These are phyloP conservation scores for Papilionanthe hybrid DNA, from an alignment of 116 monocot species.

Conservation along the genomic window DNA sequence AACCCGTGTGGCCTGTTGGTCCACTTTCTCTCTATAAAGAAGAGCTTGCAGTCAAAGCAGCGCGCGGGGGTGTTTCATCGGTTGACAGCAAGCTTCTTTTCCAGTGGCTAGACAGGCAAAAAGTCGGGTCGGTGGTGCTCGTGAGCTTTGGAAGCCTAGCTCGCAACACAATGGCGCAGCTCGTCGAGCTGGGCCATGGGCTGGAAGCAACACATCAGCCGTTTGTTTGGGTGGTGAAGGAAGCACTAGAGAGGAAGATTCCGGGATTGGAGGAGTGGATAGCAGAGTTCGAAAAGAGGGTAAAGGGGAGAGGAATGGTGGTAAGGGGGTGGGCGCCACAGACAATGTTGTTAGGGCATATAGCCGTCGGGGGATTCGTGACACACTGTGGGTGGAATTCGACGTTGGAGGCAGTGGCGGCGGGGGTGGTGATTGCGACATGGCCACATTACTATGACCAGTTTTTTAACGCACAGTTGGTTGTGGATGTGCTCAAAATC, in stretches of 20 bases:
- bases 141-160: conserved; percentile 10
- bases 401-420: conserved; percentile 6
- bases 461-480: conserved; percentile 26
- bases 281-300: not conserved
- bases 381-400: conserved; percentile 48
- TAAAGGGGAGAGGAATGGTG: not conserved
- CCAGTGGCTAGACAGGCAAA: not conserved
- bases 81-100: not conserved
- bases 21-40: conserved; percentile 27
- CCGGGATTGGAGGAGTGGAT: conserved; percentile 5
- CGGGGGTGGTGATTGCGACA: conserved; percentile 30
- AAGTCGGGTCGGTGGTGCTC: not conserved
- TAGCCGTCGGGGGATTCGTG: conserved; percentile 27
- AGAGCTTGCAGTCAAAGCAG: conserved; percentile 4
- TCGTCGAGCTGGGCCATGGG: conserved; percentile 8
- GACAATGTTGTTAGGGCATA: conserved; percentile 3
- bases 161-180: not conserved
- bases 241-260: not conserved
- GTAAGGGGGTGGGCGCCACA: conserved; percentile 22
- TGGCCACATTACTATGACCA: conserved; percentile 34
- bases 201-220: conserved; percentile 6
- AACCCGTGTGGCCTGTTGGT: conserved; percentile 25
- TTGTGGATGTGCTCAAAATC: conserved; percentile 21
- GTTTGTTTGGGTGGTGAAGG: conserved; percentile 23
- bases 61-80: conserved; percentile 14